These are phyloP conservation scores for Marchantia paleacea DNA, from an alignment of 225 moss, liverwort and hornwort genomes.

Conservation along the genomic window DNA sequence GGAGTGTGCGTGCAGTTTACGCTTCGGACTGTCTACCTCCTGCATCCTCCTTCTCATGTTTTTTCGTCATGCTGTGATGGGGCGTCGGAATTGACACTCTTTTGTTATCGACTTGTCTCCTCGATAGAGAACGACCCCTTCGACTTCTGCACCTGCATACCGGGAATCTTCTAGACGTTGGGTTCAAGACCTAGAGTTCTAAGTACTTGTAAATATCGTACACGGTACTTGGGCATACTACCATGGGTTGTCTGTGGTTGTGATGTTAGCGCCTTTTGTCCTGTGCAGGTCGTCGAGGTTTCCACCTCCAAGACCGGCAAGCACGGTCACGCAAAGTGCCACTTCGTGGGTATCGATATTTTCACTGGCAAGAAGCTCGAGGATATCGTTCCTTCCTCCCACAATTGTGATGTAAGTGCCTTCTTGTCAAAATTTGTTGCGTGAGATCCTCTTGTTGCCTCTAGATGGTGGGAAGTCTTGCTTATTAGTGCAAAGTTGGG, in stretches of 20 bases:
- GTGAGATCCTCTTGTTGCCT: no score
- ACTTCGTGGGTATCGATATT: constrained; percentile 95
- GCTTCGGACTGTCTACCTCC: no score
- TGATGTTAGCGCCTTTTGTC: neutral
- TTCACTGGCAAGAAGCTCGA: constrained; percentile 98
- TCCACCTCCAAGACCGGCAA: constrained; percentile 98
- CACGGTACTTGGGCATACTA: neutral
- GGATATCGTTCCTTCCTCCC: constrained; percentile 98
- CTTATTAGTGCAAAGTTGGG: no score
- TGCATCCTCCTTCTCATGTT: neutral
- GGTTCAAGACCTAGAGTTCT: neutral
- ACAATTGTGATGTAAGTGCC: constrained; percentile 93
- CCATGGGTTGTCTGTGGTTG: neutral
- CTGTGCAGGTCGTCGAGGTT: constrained; percentile 81
- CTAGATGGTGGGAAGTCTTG: no score
- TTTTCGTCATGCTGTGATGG: neutral
- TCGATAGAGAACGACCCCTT: neutral
- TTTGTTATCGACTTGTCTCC: neutral
- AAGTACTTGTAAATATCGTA: neutral
- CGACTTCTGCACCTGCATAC: no score
- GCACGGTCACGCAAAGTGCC: constrained; percentile 98
- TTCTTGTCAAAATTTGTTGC: neutral
- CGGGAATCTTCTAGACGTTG: no score
- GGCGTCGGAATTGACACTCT: neutral
- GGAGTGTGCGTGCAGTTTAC: no score